Evolutionary conservation across 768 basidiomycete species (phyloP), one percentile per base, ranked within the genome.

Genomic region (Brasilioporus rufonigricans): DNA sequence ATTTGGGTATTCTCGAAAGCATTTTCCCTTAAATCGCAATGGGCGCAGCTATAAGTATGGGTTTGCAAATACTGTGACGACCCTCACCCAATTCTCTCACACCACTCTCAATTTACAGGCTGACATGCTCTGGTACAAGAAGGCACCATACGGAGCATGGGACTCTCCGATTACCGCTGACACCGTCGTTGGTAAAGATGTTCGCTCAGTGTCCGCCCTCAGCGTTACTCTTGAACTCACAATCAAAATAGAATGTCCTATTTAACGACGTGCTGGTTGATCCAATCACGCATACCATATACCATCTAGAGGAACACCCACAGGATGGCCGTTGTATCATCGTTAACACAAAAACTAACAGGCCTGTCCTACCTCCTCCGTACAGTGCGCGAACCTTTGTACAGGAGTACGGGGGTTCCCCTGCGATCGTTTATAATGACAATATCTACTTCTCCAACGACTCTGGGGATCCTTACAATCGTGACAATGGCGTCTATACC

Each of bases 381-480:
- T 87, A 78, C 77, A 85, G 79, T 63, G 80, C 73, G 18, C 71
- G 79, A 23, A 77, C 77, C 1, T 70, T 72, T 9, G 86, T 89
- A 0, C 80, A 87, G 31, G 87, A 87, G 67, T 89, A 89, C 52
- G 88, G 89, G 0, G 88, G 89, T 13, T 80, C 77, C 5, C 69
- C 83, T 0, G 82, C 81, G 0, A 74, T 79, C 6, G 80, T 80
- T 2, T 70, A 79, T 56, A 70, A 72, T 29, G 75, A 73, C 13
- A 66, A 73, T 8, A 70, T 80, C 29, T 83, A 83, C 68, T 89
- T 87, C 69, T 84, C 83, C 3, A 72, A 85, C 65, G 69, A 78
- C 32, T 59, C 57, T 5, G 79, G 32, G 1, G 16, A 47, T 18
- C 4, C 39, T 4, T 13, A 38, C 21, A 21, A 41, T 4, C 44